Evolutionary conservation across 2,329 filamentous ascomycete species (phyloP), one percentile per base, ranked within the genome.

Genomic region (Emmonsia crescens): DNA sequence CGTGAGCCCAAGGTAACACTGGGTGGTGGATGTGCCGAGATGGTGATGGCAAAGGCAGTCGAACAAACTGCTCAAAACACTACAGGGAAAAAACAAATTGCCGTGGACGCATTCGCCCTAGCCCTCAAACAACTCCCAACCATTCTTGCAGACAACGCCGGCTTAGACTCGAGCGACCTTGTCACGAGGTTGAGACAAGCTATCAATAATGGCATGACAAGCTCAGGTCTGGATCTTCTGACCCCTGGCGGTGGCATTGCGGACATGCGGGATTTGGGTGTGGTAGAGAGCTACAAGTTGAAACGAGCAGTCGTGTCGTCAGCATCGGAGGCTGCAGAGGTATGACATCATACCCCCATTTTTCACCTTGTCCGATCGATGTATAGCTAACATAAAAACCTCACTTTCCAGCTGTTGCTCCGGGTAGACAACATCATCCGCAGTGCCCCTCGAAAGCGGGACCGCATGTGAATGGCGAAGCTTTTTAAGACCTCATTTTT

Each of bases 41-140:
- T 97, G 93, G 80, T 96, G 68, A 99, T 99, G 94, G 90, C 93
- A 66, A 96, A 96, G 82, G 94, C 94, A 8, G 94, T 99, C 27
- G 93, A 96, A 73, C 89, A 89, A 64, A 91, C 91, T 5, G 92
- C 92, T 27, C 92, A 95, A 64, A 93, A 96, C 70, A 89, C 96
- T 8, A 91, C 94, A 68, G 94, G 94, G 74, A 99, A 99, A 86
- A 93, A 94, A 77, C 92, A 96, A 69, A 82, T 96, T 71, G 94
- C 94, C 2, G 93, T 97, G 24, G 87, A 92, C 65, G 85, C 90
- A 4, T 99, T 97, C 73, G 89, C 93, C 29, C 83, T 87, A 62
- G 94, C 94, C 36, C 83, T 99, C 63, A 86, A 92, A 71, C 94
- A 99, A 76, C 82, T 99, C 60, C 94, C 94, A 6, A 99, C 94